A percentile compares a stretch with the other conserved stretches of the same genome.
phyloP scores from a whole-genome alignment of 139 green algal species.

The Eudorina sp. region DNA sequence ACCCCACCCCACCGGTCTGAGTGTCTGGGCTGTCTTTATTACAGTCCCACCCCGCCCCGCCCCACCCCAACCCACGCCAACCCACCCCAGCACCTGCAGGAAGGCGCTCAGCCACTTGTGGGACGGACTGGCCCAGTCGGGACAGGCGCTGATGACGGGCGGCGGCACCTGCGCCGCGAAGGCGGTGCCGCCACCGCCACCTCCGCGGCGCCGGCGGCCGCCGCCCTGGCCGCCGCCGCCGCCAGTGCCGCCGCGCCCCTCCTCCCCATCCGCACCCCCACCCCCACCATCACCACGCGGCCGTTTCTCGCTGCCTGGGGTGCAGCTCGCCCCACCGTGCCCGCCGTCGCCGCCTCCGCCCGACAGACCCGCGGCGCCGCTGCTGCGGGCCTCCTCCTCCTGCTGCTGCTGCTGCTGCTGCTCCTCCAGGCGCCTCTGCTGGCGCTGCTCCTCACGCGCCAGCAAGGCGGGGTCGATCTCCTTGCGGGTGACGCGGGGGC shows the following conservation, averaged over 20 bases:
- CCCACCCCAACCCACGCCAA: neutral
- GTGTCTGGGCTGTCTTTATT: no score
- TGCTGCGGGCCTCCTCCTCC: neutral
- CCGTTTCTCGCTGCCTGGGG: neutral
- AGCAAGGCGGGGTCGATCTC: constrained; percentile 46
- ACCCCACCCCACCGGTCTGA: no score
- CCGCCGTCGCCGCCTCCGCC: neutral
- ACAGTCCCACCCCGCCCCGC: neutral
- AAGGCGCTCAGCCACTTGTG: constrained; percentile 20
- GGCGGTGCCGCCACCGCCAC: neutral
- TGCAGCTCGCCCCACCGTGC: neutral
- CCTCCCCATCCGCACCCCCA: no score
- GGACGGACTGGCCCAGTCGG: constrained; percentile 25
- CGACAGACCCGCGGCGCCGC: neutral
- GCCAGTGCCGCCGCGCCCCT: neutral
- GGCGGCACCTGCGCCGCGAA: neutral
- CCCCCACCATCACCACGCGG: no score
- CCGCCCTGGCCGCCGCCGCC: neutral
- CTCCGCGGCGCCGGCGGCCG: neutral
- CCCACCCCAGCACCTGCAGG: neutral
- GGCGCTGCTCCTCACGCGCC: neutral
- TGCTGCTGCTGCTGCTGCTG: neutral
- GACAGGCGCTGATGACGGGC: neutral
- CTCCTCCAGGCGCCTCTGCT: neutral
- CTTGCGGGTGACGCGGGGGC: constrained; percentile 64